Base-by-base conservation (phyloP, 306 rosid species). In the Acmispon strigosus region DNA sequence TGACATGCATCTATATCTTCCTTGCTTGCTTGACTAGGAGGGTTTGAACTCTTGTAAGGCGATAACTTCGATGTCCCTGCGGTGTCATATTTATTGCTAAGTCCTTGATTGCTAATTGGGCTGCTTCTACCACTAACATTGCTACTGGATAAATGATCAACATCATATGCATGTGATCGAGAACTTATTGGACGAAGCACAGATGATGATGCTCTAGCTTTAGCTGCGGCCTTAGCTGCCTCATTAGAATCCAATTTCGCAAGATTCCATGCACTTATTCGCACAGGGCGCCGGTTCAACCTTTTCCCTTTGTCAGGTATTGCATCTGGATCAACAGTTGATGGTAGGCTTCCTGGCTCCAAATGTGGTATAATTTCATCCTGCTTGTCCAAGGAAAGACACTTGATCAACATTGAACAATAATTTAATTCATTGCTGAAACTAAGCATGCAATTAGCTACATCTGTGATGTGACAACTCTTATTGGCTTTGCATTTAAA, bases 201-300 rank as follows among this genome's bases (percentile, higher is more conserved):
- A 17, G 95, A 90, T 69, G 96, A 90, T n/a, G 96, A 90, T 41
- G 94, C 96, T 73, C 96, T 84, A 54, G 90, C 96, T 82, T 90
- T 90, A 49, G 87, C 91, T 34, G 73, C 89, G 16, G 92, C 92
- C 80, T 88, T 90, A 12, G 82, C 78, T 42, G 92, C 96, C 66
- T 90, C 94, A 37, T 70, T 84, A 53, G 96, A 83, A 75, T 90
- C 95, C 83, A 90, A 49, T 76, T 90, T 88, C 34, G 96, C 90
- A 79, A 90, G 94, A 83, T 90, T 88, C 94, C 96, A 90, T 13
- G 96, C 94, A 57, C 95, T 90, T 34, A 86, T 83, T 60, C 92
- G 82, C 22, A 86, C 92, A 13, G 81, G 84, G 12, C 87, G 94
- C 72, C 81, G 91, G 60, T 81, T 76, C 53, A 64, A 4, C 32